Evolutionary conservation across 805 yeast genomes (phyloP).

Genomic region (Teunomyces funiuensis): DNA sequence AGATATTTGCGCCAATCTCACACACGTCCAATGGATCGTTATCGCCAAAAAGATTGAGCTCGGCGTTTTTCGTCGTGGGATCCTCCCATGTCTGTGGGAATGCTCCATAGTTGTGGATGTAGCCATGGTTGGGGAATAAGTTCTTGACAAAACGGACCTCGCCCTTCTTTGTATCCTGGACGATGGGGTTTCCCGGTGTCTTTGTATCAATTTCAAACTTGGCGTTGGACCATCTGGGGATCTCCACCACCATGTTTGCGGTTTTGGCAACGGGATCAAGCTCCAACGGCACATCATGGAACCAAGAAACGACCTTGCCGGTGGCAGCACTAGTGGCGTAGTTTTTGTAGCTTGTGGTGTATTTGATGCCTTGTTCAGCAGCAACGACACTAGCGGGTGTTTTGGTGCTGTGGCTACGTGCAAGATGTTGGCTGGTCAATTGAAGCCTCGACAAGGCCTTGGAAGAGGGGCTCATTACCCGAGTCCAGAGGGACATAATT

Average conservation of each 20-base stretch:
- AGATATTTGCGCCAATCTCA: conserved; percentile 77
- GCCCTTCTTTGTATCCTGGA: conserved; percentile 77
- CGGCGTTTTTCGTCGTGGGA: conserved; percentile 57
- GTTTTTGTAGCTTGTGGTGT: conserved; percentile 37
- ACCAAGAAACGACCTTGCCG: conserved; percentile 57
- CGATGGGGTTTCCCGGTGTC: conserved; percentile 66
- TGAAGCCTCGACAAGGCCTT: conserved; percentile 12
- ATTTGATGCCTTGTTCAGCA: conserved; percentile 32
- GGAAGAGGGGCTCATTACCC: neutral
- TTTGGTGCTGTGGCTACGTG: conserved; percentile 3
- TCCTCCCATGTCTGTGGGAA: conserved; percentile 97
- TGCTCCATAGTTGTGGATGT: conserved; percentile 86
- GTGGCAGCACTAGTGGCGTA: conserved; percentile 40
- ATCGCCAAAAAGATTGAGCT: conserved; percentile 66
- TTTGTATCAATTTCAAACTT: conserved; percentile 73
- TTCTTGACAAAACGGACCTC: conserved; percentile 74
- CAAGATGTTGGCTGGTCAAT: conserved; percentile 13
- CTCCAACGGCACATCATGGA: conserved; percentile 70
- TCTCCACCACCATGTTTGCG: conserved; percentile 48
- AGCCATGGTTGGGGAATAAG: conserved; percentile 80
- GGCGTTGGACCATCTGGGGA: conserved; percentile 74
- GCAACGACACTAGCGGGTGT: neutral
- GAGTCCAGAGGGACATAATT: neutral
- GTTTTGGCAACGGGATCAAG: conserved; percentile 38
- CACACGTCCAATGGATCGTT: conserved; percentile 95